Evolutionary conservation across 106 monocot species (phyloP), one percentile per base, ranked within the genome.

Genomic region (Agapanthus africanus): DNA sequence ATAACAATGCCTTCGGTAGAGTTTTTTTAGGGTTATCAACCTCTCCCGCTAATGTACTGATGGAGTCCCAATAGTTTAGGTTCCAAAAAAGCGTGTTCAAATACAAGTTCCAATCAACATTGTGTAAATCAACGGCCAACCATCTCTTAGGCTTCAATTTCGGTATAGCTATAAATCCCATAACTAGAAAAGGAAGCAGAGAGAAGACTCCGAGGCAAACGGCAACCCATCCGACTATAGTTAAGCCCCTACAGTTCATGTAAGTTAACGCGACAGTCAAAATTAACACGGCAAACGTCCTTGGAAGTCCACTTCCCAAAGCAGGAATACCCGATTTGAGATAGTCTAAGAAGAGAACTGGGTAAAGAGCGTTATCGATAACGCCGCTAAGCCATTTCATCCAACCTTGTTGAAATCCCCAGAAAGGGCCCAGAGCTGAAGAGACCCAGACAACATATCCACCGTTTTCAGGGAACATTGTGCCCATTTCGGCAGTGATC

Each of bases 321-420:
- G 77, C 78, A 25, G 84, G 88, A 31, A 88, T 62, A 22, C 63
- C 74, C 14, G 84, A 76, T 62, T 88, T 84, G 49, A 88, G 71
- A 60, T 88, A 88, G 65, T 88, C 88, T 26, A 88, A 68, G 27
- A 88, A 82, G 19, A 88, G 72, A 60, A 88, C 84, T 7, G 88
- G 88, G 46, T 88, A 88, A 0, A 88, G 79, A 37, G 88, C 88
- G 72, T 88, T 88, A 72, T 88, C 88, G n/a, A 88, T 88, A 15
- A 88, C 84, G 50, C 88, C 88, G 39, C 88, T 88, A 16, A 88
- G 68, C 88, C 88, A 88, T 68, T 88, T 88, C 81, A 88, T 79
- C 88, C 88, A 88, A 39, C 88, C 88, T 44, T 82, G 84, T 68
- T 88, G 88, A 59, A 88, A 88, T 46, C 88, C 88, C 88, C 84